Conservation (phyloP, 2,329 filamentous ascomycete genomes). For the Monosporascus sp. region DNA sequence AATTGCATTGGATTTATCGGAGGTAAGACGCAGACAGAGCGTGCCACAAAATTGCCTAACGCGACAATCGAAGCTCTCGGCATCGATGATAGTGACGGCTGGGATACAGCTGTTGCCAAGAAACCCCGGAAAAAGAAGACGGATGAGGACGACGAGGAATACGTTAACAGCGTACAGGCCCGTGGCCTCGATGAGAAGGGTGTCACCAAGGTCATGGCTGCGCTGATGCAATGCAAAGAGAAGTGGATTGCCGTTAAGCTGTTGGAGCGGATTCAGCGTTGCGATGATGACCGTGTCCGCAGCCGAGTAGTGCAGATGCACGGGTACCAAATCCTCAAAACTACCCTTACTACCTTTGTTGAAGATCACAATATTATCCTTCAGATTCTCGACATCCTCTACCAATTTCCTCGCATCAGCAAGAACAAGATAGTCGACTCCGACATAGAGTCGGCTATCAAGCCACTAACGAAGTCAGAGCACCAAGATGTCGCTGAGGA, state of each 20-base stretch:
- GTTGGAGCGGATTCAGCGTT: slow-evolving; percentile 79
- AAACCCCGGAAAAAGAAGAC: slow-evolving; percentile 89
- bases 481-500: slow-evolving; percentile 71
- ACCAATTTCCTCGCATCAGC: slow-evolving; percentile 83
- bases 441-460: slow-evolving; percentile 81
- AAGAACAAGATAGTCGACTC: slow-evolving; percentile 97
- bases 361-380: slow-evolving; percentile 87
- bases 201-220: slow-evolving; percentile 48
- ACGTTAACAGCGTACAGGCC: slow-evolving; percentile 67
- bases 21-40: slow-evolving; percentile 94
- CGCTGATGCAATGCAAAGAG: slow-evolving; percentile 95
- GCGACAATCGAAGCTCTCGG: slow-evolving; percentile 91
- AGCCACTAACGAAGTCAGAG: slow-evolving; percentile 60
- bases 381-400: slow-evolving; percentile 84
- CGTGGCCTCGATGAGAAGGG: slow-evolving; percentile 27
- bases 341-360: slow-evolving; percentile 75
- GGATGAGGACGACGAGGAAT: slow-evolving; percentile 89
- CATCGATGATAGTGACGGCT: slow-evolving; percentile 86
- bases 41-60: slow-evolving; percentile 83
- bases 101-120: slow-evolving; percentile 86
- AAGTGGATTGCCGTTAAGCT: slow-evolving; percentile 99
- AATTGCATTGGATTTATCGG: slow-evolving; percentile 97
- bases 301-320: slow-evolving; percentile 93
- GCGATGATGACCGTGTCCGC: slow-evolving; percentile 79
- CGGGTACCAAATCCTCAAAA: slow-evolving; percentile 91